A percentile compares a stretch with the other conserved stretches of the same genome.
phyloP scores from a whole-genome alignment of 352 stramenopile species.

The Globisporangium nagaii region DNA sequence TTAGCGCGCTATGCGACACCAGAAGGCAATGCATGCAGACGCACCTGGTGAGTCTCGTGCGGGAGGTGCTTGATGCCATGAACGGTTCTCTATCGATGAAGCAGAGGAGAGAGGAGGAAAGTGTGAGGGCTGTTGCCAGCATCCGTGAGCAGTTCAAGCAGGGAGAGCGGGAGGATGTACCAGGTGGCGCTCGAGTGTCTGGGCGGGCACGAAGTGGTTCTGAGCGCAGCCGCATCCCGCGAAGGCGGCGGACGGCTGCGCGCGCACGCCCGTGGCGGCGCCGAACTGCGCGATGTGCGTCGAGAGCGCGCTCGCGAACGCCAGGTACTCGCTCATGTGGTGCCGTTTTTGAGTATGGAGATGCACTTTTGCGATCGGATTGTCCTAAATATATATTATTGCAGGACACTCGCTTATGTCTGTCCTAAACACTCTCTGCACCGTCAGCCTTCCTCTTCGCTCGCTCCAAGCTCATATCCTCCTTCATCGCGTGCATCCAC shows the following conservation, averaged over 20 bases:
- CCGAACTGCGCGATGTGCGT: constrained; percentile 26
- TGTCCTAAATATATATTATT: too few species aligned
- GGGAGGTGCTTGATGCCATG: constrained; percentile 5
- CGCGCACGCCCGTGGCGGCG: constrained; percentile 23
- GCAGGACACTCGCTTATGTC: too few species aligned
- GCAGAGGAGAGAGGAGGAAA: neutral
- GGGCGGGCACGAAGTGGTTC: constrained; percentile 30
- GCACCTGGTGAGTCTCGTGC: constrained; percentile 5
- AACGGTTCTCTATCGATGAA: neutral
- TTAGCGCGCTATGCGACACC: neutral
- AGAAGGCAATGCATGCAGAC: neutral
- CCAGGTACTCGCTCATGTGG: constrained; percentile 11
- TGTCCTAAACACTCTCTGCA: too few species aligned
- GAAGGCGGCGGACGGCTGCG: constrained; percentile 25
- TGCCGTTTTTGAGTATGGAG: neutral
- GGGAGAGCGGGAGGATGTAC: constrained; percentile 11
- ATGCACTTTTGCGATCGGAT: neutral
- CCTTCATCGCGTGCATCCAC: too few species aligned
- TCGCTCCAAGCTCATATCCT: too few species aligned
- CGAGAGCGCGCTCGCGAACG: constrained; percentile 21
- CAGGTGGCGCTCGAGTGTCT: constrained; percentile 32
- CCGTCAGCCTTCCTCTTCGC: too few species aligned
- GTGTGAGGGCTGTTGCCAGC: neutral
- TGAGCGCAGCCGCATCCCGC: constrained; percentile 26
- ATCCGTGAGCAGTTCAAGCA: neutral